A percentile compares a stretch with the other conserved stretches of the same genome.
These are phyloP conservation scores for Trametes cingulata DNA, from an alignment of 768 basidiomycete genomes.

Conservation along the genomic window DNA sequence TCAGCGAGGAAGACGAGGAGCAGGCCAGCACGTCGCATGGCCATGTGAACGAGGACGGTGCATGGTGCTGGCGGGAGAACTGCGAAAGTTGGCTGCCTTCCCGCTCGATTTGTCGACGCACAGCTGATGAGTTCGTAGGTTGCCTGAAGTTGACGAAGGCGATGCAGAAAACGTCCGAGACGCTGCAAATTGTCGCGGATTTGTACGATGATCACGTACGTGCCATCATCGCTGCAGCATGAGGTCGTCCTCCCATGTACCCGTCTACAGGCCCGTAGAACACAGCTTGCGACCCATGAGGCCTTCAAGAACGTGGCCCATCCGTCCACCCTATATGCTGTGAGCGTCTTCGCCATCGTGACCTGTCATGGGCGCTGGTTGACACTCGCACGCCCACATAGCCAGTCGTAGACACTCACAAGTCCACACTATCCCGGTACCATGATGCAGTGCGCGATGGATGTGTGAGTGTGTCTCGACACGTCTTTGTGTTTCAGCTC, in stretches of 20 bases:
- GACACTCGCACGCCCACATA: slow-evolving; percentile 26
- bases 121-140: slow-evolving; percentile 39
- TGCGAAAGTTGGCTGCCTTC: slow-evolving; percentile 54
- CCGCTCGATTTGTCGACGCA: neutral
- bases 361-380: neutral
- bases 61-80: slow-evolving; percentile 85
- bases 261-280: slow-evolving; percentile 62
- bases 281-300: slow-evolving; percentile 75
- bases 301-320: slow-evolving; percentile 74
- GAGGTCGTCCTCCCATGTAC: neutral
- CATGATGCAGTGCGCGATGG: slow-evolving; percentile 48
- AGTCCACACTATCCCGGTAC: slow-evolving; percentile 66
- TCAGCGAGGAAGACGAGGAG: slow-evolving; percentile 37
- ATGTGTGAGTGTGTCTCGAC: slow-evolving; percentile 29
- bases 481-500: neutral
- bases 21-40: slow-evolving; percentile 48
- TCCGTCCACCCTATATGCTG: slow-evolving; percentile 71
- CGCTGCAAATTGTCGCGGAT: slow-evolving; percentile 72
- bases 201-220: slow-evolving; percentile 78
- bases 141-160: slow-evolving; percentile 80
- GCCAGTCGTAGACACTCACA: slow-evolving; percentile 77
- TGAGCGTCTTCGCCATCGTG: slow-evolving; percentile 29
- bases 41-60: slow-evolving; percentile 67
- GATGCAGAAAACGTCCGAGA: slow-evolving; percentile 73
- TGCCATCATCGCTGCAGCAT: slow-evolving; percentile 3